A percentile compares a stretch with the other conserved stretches of the same genome.
These are phyloP conservation scores for Stephania cephalantha DNA, from an alignment of 164 flowering plant genomes.

Conservation along the genomic window DNA sequence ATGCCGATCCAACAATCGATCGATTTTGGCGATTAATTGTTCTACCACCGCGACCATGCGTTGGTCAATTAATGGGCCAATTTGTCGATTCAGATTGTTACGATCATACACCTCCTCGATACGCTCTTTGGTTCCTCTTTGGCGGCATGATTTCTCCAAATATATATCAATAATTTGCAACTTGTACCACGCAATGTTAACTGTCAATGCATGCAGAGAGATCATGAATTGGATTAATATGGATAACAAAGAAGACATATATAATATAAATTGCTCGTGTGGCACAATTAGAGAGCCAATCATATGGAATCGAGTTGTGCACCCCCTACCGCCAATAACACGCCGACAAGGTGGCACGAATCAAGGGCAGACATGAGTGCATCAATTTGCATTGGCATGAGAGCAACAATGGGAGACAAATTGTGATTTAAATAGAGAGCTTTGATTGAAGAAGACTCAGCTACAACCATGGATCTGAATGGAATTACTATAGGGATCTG, in stretches of 20 bases:
- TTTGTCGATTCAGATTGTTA: no score
- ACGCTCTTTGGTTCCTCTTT: no score
- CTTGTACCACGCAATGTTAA: not conserved
- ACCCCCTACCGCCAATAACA: constrained; percentile 15
- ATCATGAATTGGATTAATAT: not conserved
- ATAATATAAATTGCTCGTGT: constrained; percentile 5
- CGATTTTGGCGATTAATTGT: no score
- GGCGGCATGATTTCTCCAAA: no score
- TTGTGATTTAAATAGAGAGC: constrained; percentile 11
- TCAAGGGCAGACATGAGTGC: constrained; percentile 37
- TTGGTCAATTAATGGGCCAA: no score
- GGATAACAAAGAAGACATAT: constrained; percentile 4
- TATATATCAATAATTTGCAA: constrained; percentile 6
- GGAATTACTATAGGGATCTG: constrained; percentile 15
- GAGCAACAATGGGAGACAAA: constrained; percentile 23
- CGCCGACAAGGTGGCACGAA: constrained; percentile 39
- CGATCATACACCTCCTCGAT: no score
- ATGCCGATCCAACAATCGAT: no score
- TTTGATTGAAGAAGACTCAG: constrained; percentile 15
- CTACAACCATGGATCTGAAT: constrained; percentile 15
- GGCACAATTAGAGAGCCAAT: constrained; percentile 12
- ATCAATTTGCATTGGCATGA: constrained; percentile 19
- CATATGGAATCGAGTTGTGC: constrained; percentile 17
- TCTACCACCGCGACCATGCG: no score
- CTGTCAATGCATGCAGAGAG: not conserved